These are phyloP conservation scores for Tranzscheliella williamsii DNA, from an alignment of 1,284 basidiomycete species.

Conservation along the genomic window DNA sequence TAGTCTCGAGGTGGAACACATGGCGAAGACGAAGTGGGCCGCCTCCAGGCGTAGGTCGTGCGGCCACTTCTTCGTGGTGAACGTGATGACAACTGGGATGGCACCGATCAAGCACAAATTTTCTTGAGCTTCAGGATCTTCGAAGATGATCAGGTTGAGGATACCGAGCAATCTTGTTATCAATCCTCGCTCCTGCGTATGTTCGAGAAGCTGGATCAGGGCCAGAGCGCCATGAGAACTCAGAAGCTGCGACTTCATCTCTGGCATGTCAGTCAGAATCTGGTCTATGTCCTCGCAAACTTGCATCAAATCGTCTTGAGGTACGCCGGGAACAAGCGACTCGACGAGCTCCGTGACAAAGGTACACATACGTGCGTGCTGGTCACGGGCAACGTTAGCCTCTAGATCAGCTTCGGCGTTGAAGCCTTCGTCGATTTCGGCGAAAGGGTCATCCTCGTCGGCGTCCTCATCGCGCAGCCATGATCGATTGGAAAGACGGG, in stretches of 20 bases:
- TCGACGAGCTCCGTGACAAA: constrained; percentile 83
- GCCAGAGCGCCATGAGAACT: constrained; percentile 91
- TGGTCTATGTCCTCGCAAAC: constrained; percentile 84
- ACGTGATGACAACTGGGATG: constrained; percentile 66
- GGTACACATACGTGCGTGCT: constrained; percentile 74
- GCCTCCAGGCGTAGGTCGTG: constrained; percentile 92
- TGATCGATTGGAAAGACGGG: constrained; percentile 46
- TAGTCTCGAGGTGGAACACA: constrained; percentile 87
- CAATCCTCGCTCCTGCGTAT: constrained; percentile 76
- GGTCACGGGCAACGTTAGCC: constrained; percentile 52
- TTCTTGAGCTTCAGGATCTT: constrained; percentile 83
- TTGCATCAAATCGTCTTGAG: constrained; percentile 77
- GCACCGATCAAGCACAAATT: constrained; percentile 87
- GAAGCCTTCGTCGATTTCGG: constrained; percentile 50
- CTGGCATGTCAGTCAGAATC: constrained; percentile 80
- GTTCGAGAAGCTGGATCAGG: constrained; percentile 87
- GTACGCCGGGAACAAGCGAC: constrained; percentile 76
- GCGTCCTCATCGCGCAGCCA: constrained; percentile 46
- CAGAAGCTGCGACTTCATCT: constrained; percentile 85
- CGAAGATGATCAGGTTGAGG: constrained; percentile 83
- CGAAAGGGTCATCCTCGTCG: constrained; percentile 51
- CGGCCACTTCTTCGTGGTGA: constrained; percentile 90
- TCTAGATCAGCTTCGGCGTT: constrained; percentile 50
- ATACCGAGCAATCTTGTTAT: constrained; percentile 81
- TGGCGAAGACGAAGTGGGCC: constrained; percentile 86